These are phyloP conservation scores for Santalum album DNA, from an alignment of 164 flowering plant species.

Conservation along the genomic window DNA sequence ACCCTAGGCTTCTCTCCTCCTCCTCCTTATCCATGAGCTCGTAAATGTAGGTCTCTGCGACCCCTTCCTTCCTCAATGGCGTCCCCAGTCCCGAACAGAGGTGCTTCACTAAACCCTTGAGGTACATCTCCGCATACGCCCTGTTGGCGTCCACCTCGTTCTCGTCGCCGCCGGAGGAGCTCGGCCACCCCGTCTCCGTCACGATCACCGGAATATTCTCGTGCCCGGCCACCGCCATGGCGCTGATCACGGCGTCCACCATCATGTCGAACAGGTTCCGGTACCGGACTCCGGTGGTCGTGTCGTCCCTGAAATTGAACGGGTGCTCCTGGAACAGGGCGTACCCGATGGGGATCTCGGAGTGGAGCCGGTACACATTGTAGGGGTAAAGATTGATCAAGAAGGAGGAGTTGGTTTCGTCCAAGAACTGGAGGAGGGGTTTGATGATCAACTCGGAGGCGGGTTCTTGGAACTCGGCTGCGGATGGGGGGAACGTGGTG, in stretches of 20 bases:
- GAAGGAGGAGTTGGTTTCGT: constrained; percentile 57
- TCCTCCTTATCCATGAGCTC: constrained; percentile 50
- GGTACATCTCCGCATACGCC: constrained; percentile 49
- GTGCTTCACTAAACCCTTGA: constrained; percentile 47
- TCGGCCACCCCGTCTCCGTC: constrained; percentile 91
- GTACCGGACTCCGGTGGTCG: constrained; percentile 60
- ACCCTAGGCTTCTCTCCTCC: constrained; percentile 2
- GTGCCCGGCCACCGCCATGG: constrained; percentile 61
- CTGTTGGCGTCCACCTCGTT: constrained; percentile 38
- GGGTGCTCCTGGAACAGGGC: constrained; percentile 59
- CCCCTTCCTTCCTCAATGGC: constrained; percentile 62
- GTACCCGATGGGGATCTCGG: constrained; percentile 59
- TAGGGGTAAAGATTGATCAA: constrained; percentile 63
- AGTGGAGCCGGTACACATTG: constrained; percentile 34
- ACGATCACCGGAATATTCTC: constrained; percentile 56
- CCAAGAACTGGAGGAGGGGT: constrained; percentile 58
- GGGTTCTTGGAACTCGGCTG: constrained; percentile 51
- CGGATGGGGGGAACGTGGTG: constrained; percentile 63
- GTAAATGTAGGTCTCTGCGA: constrained; percentile 41
- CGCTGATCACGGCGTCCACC: constrained; percentile 55
- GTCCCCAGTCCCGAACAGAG: constrained; percentile 54
- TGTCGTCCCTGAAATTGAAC: constrained; percentile 56
- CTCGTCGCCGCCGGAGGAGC: constrained; percentile 16
- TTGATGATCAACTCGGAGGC: constrained; percentile 19
- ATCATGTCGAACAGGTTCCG: constrained; percentile 71